Percentiles rank a stretch among this genome's conserved stretches.
These are phyloP conservation scores for Sporothrix pallida DNA, from an alignment of 2,329 filamentous ascomycete species.

Conservation along the genomic window DNA sequence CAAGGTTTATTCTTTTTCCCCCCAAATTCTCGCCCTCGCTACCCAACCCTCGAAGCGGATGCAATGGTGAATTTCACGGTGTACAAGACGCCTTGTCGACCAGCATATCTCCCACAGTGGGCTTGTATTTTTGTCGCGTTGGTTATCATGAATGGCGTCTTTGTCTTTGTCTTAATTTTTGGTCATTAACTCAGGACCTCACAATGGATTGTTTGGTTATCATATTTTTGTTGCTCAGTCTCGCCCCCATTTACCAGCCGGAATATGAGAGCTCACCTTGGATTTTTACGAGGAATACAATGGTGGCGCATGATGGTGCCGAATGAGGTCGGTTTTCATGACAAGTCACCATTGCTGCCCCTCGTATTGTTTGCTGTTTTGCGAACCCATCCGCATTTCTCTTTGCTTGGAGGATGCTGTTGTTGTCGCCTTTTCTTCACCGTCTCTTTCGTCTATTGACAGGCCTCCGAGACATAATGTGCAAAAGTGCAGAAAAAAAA, in stretches of 20 bases:
- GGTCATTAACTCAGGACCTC: neutral
- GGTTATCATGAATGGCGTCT: too few species aligned
- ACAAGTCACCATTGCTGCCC: neutral
- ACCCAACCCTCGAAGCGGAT: too few species aligned
- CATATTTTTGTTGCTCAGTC: neutral
- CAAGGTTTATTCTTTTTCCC: too few species aligned
- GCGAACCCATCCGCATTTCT: neutral
- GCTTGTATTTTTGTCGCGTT: too few species aligned
- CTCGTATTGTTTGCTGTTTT: neutral
- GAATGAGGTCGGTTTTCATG: neutral
- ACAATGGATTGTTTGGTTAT: neutral
- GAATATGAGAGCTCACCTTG: constrained; percentile 5
- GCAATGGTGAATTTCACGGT: too few species aligned
- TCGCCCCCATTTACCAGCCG: neutral
- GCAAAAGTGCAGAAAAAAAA: neutral
- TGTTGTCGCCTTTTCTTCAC: neutral
- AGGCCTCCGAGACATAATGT: constrained; percentile 3
- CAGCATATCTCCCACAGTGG: too few species aligned
- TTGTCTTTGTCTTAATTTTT: neutral
- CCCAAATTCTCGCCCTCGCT: too few species aligned
- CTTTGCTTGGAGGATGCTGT: too few species aligned
- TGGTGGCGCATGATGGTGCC: neutral
- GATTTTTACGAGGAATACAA: neutral
- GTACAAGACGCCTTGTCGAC: too few species aligned
- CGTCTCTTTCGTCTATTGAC: neutral